These are phyloP conservation scores for Mortierella sp. DNA, from an alignment of 371 early-diverging fungal genomes.

Conservation along the genomic window DNA sequence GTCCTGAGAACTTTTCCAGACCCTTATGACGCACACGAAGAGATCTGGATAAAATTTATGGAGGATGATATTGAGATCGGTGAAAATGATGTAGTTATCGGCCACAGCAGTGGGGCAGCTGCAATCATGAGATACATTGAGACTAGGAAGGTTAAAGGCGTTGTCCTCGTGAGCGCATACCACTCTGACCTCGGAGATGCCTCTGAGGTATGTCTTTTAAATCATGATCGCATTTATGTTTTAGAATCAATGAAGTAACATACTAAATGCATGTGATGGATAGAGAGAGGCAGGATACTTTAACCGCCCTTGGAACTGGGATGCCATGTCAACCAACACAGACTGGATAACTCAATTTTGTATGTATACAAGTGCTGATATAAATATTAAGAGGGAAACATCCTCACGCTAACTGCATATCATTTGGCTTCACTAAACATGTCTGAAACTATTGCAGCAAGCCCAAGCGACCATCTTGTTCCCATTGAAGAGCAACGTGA, in stretches of 20 bases:
- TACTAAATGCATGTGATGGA: neutral
- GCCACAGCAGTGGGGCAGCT: constrained; percentile 53
- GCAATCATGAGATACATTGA: constrained; percentile 50
- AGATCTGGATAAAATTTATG: constrained; percentile 53
- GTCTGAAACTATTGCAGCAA: constrained; percentile 18
- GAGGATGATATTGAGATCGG: constrained; percentile 49
- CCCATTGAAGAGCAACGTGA: constrained; percentile 58
- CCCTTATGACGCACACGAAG: constrained; percentile 45
- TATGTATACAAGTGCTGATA: constrained; percentile 9
- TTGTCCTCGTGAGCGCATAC: constrained; percentile 58
- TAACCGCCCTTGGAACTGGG: constrained; percentile 58
- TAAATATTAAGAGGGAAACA: neutral
- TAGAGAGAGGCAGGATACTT: constrained; percentile 56
- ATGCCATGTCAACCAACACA: constrained; percentile 48
- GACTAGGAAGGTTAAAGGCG: constrained; percentile 45
- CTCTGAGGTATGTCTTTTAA: constrained; percentile 39
- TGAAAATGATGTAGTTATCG: constrained; percentile 51
- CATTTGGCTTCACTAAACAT: neutral
- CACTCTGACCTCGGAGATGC: constrained; percentile 51
- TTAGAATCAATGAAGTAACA: neutral
- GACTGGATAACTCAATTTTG: constrained; percentile 56
- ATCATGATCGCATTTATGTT: neutral
- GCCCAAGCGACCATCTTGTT: constrained; percentile 50
- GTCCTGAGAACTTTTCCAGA: constrained; percentile 55
- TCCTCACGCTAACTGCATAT: neutral